phyloP scores from a whole-genome alignment of 257 asterid genomes.

The Solanum virginianum region DNA sequence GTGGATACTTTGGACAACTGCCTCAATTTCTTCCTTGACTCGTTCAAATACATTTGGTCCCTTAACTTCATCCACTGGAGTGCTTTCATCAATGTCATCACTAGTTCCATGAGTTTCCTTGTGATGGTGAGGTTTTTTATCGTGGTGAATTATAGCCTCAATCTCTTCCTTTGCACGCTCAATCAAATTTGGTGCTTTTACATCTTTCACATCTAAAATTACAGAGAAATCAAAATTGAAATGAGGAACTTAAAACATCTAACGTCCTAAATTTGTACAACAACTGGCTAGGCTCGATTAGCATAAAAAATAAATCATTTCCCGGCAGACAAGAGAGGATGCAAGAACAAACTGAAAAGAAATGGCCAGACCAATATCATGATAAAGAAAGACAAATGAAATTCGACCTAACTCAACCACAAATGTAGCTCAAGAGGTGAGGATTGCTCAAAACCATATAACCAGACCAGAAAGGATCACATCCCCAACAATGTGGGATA shows the following conservation, averaged over 20 bases:
- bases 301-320: not conserved
- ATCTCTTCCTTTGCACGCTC: slow-evolving; percentile 28
- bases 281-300: not conserved
- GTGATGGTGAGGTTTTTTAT: slow-evolving; percentile 29
- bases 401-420: not conserved
- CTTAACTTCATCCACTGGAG: slow-evolving; percentile 57
- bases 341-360: not conserved
- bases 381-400: not conserved
- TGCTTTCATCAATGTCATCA: slow-evolving; percentile 45
- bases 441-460: not conserved
- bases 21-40: slow-evolving; percentile 83
- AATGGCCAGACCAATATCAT: not conserved
- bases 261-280: not conserved
- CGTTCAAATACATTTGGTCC: slow-evolving; percentile 66
- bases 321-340: not conserved
- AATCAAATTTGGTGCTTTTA: slow-evolving; percentile 14
- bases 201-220: slow-evolving; percentile 16
- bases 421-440: not conserved
- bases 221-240: not conserved
- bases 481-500: not conserved
- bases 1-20: slow-evolving; percentile 39
- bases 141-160: slow-evolving; percentile 8
- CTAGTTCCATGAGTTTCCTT: slow-evolving; percentile 84
- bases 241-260: not conserved
- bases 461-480: not conserved